Evolutionary conservation across 2,329 filamentous ascomycete species (phyloP).

Genomic region (Thermothelomyces thermophilus): DNA sequence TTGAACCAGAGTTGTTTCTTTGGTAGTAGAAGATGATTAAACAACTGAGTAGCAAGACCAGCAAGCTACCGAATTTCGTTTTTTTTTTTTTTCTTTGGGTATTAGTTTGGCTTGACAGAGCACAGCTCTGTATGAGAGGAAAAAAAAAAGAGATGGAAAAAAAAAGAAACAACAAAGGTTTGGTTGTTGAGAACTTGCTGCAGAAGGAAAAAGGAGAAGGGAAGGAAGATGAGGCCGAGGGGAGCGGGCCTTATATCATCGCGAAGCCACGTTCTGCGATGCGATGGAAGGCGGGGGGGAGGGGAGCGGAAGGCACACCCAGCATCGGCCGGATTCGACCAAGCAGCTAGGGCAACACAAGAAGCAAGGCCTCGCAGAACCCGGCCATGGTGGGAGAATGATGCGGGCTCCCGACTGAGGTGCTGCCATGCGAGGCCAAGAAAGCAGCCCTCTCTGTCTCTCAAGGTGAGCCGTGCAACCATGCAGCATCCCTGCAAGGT

Average conservation of each 20-base stretch:
- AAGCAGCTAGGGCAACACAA: slow-evolving; percentile 21
- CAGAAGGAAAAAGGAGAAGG: slow-evolving; percentile 44
- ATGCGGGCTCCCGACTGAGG: slow-evolving; percentile 19
- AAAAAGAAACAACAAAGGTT: slow-evolving; percentile 45
- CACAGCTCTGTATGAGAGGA: slow-evolving; percentile 31
- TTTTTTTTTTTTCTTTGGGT: slow-evolving; percentile 32
- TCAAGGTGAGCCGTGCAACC: slow-evolving; percentile 19
- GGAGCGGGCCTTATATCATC: slow-evolving; percentile 36
- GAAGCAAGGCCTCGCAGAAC: slow-evolving; percentile 20
- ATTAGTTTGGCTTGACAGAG: slow-evolving; percentile 31
- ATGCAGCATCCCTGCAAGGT: slow-evolving; percentile 33
- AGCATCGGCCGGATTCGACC: slow-evolving; percentile 22
- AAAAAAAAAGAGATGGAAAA: slow-evolving; percentile 23
- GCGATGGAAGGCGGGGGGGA: slow-evolving; percentile 26
- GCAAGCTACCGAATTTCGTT: slow-evolving; percentile 36
- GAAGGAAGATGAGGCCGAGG: slow-evolving; percentile 35
- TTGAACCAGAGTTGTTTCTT: slow-evolving; percentile 44
- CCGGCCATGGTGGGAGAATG: slow-evolving; percentile 8
- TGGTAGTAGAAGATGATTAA: slow-evolving; percentile 34
- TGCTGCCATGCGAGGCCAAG: slow-evolving; percentile 24
- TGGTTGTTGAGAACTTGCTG: slow-evolving; percentile 58
- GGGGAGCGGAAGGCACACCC: slow-evolving; percentile 23
- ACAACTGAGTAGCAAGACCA: slow-evolving; percentile 34
- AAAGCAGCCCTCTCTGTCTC: slow-evolving; percentile 14
- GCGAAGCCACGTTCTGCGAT: slow-evolving; percentile 29